Evolutionary conservation across 2,329 filamentous ascomycete species (phyloP), one percentile per base, ranked within the genome.

Genomic region (Aspergillus brasiliensis): DNA sequence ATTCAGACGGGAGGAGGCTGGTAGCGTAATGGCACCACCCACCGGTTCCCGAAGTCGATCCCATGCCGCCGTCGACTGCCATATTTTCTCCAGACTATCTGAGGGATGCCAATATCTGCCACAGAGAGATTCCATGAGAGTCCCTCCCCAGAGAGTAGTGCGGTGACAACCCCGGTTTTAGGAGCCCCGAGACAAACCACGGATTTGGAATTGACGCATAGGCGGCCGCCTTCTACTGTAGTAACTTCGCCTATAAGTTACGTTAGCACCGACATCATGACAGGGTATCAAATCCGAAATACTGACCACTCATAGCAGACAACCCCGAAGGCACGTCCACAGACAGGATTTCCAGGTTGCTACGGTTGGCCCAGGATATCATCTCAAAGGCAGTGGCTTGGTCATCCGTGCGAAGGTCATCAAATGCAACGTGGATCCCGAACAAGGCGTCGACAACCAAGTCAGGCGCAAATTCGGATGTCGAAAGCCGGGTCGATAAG

Each of bases 321-420:
- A 97, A 87, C 5, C 95, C 95, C 0, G 91, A 94, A 0, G 95
- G 95, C 5, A 96, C 87, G 72, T 97, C 94, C n/a, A 99, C 86
- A 0, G 92, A 91, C 19, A 99, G 80, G 3, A 95, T 89, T 59
- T 89, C 88, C 0, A 92, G 88, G 65, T 92, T 91, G 72, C 89
- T 91, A 64, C 92, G 89, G 72, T 97, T 98, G 2, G 92, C 90
- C 92, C 93, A 98, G 63, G 92, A 90, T 70, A 97, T 95, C 71
- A 97, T 86, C 71, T 96, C 90, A 70, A 96, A 93, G 0, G 92
- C 91, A 0, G 89, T 90, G 3, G 89, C 88, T 73, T 96, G 91
- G 65, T 96, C 91, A 15, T 90, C 89, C 2, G 88, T 90, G 37
- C 91, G 86, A 27, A 98, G 82, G 67, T 96, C 92, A 66, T 97